Conservation (phyloP, 768 basidiomycete genomes). For the Pseudohyphozyma bogoriensis region DNA sequence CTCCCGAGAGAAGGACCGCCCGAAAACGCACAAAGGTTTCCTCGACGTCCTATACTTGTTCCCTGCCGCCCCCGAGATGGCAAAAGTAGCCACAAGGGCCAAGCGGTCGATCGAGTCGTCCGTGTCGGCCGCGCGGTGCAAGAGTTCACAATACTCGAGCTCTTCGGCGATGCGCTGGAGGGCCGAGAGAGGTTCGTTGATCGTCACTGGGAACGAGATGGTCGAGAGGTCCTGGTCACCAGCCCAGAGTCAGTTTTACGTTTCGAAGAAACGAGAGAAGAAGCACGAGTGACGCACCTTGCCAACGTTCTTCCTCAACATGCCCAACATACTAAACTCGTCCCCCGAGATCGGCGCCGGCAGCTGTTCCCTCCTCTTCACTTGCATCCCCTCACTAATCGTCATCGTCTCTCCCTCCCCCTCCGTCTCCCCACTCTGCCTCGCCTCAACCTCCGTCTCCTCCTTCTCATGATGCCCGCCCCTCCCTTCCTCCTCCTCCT, state of each 20-base stretch:
- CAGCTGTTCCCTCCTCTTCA: constrained; percentile 18
- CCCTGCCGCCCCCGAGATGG: constrained; percentile 90
- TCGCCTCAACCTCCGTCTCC: not conserved
- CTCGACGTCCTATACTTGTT: constrained; percentile 84
- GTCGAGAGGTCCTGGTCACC: constrained; percentile 67
- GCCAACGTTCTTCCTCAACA: constrained; percentile 33
- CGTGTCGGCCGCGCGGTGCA: constrained; percentile 72
- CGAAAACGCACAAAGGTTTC: constrained; percentile 54
- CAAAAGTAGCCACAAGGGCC: constrained; percentile 86
- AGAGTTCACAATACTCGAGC: constrained; percentile 37
- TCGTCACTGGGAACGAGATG: constrained; percentile 75
- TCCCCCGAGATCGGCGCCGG: constrained; percentile 26
- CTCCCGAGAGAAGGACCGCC: too few relatives aligned
- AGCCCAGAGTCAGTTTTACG: not conserved
- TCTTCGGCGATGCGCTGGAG: constrained; percentile 92
- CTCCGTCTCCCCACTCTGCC: not conserved
- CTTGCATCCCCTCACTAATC: not conserved
- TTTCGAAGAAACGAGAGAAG: not conserved
- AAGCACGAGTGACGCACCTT: constrained; percentile 15
- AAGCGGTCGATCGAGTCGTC: constrained; percentile 68
- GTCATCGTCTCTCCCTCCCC: not conserved
- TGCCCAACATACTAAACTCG: constrained; percentile 27
- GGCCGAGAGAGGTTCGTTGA: constrained; percentile 73
- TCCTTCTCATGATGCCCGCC: not conserved
- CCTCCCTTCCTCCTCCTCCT: constrained; percentile 5